Evolutionary conservation across 495 filamentous ascomycete genomes (phyloP).

Genomic region (Parathielavia hyrcaniae): DNA sequence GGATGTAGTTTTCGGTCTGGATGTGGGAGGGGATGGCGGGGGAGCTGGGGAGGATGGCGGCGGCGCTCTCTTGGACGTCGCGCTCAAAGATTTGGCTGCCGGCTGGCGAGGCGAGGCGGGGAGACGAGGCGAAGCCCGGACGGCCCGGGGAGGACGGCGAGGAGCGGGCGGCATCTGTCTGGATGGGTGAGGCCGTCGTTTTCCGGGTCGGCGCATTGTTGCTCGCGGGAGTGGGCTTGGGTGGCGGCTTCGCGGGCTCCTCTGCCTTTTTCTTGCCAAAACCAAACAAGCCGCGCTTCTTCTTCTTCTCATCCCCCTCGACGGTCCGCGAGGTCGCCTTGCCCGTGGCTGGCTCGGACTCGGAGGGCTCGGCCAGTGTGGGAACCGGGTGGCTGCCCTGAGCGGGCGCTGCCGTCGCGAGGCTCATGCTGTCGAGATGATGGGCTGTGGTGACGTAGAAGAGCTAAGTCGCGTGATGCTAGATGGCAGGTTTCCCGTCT

Average conservation of each 20-base stretch:
- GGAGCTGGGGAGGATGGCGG: constrained; percentile 54
- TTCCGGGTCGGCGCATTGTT: constrained; percentile 19
- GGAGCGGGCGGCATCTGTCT: constrained; percentile 40
- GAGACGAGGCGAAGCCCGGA: constrained; percentile 48
- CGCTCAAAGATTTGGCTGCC: constrained; percentile 90
- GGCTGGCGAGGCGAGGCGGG: constrained; percentile 56
- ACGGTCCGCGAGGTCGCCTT: constrained; percentile 35
- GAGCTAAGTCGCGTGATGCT: neutral
- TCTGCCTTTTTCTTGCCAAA: constrained; percentile 63
- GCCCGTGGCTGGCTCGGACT: constrained; percentile 27
- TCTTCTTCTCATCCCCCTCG: constrained; percentile 40
- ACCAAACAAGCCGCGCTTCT: constrained; percentile 52
- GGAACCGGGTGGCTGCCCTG: constrained; percentile 23
- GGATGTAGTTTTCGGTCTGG: constrained; percentile 85
- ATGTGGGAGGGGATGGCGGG: constrained; percentile 82
- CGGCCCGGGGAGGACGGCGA: constrained; percentile 48
- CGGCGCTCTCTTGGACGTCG: constrained; percentile 73
- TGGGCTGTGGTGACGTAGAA: neutral
- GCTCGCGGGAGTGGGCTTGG: constrained; percentile 25
- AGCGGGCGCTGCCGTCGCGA: constrained; percentile 22
- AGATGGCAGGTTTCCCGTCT: neutral
- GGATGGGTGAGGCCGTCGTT: constrained; percentile 42
- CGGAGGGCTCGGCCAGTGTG: constrained; percentile 29
- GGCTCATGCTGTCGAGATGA: constrained; percentile 22
- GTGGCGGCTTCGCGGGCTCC: constrained; percentile 38